Evolutionary conservation across 2,329 filamentous ascomycete genomes (phyloP), one percentile per base, ranked within the genome.

Genomic region (Pestalotiopsis sp.): DNA sequence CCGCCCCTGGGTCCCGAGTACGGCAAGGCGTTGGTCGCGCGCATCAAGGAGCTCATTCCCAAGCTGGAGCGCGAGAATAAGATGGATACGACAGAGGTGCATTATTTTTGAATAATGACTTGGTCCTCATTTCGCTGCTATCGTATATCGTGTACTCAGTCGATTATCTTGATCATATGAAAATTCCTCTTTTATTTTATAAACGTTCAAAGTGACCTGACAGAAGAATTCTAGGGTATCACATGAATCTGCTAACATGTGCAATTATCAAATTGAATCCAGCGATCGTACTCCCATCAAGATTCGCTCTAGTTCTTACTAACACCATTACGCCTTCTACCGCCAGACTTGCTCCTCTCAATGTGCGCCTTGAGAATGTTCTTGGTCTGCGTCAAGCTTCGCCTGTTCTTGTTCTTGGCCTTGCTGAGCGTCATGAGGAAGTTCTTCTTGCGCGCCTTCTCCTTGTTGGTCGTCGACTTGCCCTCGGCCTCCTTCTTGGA

Each of bases 371-470:
- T 91, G 73, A 98, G 81, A 45, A 94, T 89, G 83, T 92, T 94
- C 77, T 89, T 89, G 72, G 94, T 94, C 82, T 98, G 92, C 13
- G 93, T 89, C 80, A 99, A 83, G 88, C 94, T 97, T 77, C 95
- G 89, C 91, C 98, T 98, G 77, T 96, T 92, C 87, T 98, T 99
- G 73, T 88, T 89, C 86, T 96, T 97, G 12, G 96, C 96, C 86
- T 99, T 98, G 69, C 95, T 93, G 70, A 99, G 83, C 52, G 95
- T 98, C 96, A 99, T 99, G 76, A 99, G 80, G 83, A 99, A 97
- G 81, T 99, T 99, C 92, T 99, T 99, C 87, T 93, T 94, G 74
- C 95, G 87, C 57, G 93, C 90, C 89, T 99, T 99, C 85, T 99
- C 96, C 84, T 93, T 93, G 83, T 99, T 99, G 73, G 95, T 98